Evolutionary conservation across 257 asterid species (phyloP), one percentile per base, ranked within the genome.

Genomic region (Fraxinus excelsior): DNA sequence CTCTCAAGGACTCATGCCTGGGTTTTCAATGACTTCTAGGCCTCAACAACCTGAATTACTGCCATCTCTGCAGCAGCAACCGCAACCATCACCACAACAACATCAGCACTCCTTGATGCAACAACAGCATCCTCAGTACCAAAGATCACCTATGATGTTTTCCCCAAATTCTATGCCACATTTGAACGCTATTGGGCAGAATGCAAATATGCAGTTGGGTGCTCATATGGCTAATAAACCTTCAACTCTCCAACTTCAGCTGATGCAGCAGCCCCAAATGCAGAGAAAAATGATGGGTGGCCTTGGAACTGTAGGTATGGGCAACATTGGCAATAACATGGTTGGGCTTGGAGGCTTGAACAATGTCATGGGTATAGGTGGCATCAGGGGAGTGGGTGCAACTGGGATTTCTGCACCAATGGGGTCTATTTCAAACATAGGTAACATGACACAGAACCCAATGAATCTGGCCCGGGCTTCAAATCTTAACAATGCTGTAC

Each of bases 221-320:
- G 76, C 86, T 78, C 93, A 87, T 72, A 84, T 90, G 90, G 79
- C 81, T 31, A 91, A 76, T 85, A 95, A 89, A 66, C 70, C 79
- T 32, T 67, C 95, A 0, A 70, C 89, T 37, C 76, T 88, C 78
- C 98, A 89, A 77, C 89, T 90, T 79, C 97, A 92, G 85, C 19
- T 92, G 74, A 66, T 89, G 66, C 46, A 9, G 71, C 90, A 81
- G 40, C 68, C 79, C 51, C 82, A 80, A 40, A 79, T 84, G 84
- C 97, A 88, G 89, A 91, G 97, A 80, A 93, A 89, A 77, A 89
- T 91, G 89, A 88, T 96, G 92, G 74, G 86, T 65, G 84, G 96
- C 62, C 84, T 91, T 60, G 97, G 97, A 81, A 84, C 74, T 44
- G 93, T 89, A 31, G 91, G 96, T 79, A 88, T 89, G 90, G 94